phyloP scores from a whole-genome alignment of 495 filamentous ascomycete genomes.

The Melanomma pulvis-pyrius region DNA sequence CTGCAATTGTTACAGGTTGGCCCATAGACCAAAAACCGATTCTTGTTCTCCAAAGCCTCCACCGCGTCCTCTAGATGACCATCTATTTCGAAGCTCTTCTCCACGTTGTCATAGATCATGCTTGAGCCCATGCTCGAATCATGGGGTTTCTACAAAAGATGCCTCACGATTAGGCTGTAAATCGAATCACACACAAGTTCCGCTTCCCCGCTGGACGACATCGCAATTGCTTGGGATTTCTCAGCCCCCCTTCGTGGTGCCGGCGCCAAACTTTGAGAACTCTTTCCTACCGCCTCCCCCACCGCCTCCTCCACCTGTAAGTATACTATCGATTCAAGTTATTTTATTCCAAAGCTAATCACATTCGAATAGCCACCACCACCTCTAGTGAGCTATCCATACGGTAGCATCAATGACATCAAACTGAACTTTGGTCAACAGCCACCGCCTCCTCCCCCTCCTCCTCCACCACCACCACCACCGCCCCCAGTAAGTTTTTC shows the following conservation, averaged over 20 bases:
- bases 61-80: background rate
- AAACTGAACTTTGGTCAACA: background rate
- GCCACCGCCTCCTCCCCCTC: constrained; percentile 24
- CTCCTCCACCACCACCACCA: constrained; percentile 7
- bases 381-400: constrained; percentile 4
- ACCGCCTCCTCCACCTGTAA: constrained; percentile 12
- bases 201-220: background rate
- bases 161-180: background rate
- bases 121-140: background rate
- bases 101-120: background rate
- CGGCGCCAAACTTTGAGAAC: background rate
- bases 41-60: background rate
- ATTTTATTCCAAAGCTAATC: background rate
- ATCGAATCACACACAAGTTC: background rate
- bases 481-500: background rate
- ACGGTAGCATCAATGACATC: too few relatives aligned
- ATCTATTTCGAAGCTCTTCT: background rate
- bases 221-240: background rate
- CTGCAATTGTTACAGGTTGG: background rate
- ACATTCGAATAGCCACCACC: constrained; percentile 11
- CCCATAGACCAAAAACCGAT: background rate
- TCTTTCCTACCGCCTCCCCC: background rate
- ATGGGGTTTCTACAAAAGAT: background rate
- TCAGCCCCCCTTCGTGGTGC: background rate
- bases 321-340: background rate